Conservation (phyloP, 495 filamentous ascomycete genomes). For the Hypomontagnella monticulosa region DNA sequence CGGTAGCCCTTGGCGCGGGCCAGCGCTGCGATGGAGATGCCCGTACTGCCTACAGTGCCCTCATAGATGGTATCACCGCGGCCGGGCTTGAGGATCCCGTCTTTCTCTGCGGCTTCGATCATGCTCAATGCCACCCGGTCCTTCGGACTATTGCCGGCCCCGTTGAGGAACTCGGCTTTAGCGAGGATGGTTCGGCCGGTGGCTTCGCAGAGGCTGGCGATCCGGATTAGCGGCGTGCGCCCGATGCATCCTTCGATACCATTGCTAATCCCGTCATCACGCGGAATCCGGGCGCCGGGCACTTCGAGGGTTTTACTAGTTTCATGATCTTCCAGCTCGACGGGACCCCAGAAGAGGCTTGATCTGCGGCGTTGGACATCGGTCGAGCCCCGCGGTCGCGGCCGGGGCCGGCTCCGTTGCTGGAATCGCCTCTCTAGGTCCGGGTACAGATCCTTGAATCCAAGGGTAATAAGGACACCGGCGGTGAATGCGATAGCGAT, state of each 20-base stretch:
- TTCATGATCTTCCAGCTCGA: slow-evolving; percentile 65
- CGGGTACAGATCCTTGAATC: slow-evolving; percentile 78
- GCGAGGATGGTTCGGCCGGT: slow-evolving; percentile 92
- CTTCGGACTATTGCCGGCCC: slow-evolving; percentile 94
- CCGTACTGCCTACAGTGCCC: slow-evolving; percentile 93
- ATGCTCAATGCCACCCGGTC: slow-evolving; percentile 93
- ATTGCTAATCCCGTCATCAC: slow-evolving; percentile 55
- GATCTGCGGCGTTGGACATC: slow-evolving; percentile 38
- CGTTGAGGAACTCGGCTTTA: slow-evolving; percentile 97
- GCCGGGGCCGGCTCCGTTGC: slow-evolving; percentile 42
- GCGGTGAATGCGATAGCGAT: slow-evolving; percentile 76
- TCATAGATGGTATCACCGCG: slow-evolving; percentile 96
- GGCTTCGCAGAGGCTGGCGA: slow-evolving; percentile 88
- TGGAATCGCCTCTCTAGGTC: slow-evolving; percentile 71
- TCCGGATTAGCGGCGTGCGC: slow-evolving; percentile 88
- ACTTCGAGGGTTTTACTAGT: slow-evolving; percentile 5
- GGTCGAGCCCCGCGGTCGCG: slow-evolving; percentile 22
- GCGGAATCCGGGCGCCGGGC: slow-evolving; percentile 18
- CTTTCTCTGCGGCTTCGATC: slow-evolving; percentile 82
- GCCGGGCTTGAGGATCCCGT: slow-evolving; percentile 78
- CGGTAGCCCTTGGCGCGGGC: slow-evolving; percentile 88
- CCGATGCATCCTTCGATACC: slow-evolving; percentile 95
- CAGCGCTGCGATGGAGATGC: slow-evolving; percentile 90
- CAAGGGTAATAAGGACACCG: slow-evolving; percentile 75
- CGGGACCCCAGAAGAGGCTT: slow-evolving; percentile 53